These are phyloP conservation scores for Neonectria coccinea DNA, from an alignment of 2,329 filamentous ascomycete species.

Conservation along the genomic window DNA sequence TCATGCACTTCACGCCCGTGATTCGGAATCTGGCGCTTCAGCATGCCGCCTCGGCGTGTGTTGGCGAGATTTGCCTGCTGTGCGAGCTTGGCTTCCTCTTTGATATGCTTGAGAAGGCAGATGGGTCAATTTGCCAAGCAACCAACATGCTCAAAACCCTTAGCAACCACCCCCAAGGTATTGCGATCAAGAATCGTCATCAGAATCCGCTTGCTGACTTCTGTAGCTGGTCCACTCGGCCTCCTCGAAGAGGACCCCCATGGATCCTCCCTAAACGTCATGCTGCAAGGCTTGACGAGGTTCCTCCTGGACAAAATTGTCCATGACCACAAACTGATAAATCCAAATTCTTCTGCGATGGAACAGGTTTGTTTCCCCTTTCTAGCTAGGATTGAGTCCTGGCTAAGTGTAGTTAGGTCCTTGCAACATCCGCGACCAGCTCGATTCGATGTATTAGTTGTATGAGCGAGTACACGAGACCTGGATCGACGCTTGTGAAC, in stretches of 20 bases:
- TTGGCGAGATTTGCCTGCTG: constrained; percentile 84
- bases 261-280: constrained; percentile 78
- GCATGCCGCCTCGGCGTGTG: constrained; percentile 87
- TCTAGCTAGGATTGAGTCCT: neutral
- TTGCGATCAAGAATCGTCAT: constrained; percentile 29
- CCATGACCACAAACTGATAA: constrained; percentile 78
- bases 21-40: constrained; percentile 89
- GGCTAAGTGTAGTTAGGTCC: constrained; percentile 50
- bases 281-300: constrained; percentile 87
- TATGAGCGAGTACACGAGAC: constrained; percentile 83
- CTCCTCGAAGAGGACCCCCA: constrained; percentile 87
- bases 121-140: constrained; percentile 93
- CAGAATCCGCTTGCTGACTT: constrained; percentile 36
- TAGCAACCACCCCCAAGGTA: constrained; percentile 82
- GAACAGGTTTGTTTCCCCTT: constrained; percentile 67
- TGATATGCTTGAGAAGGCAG: constrained; percentile 97
- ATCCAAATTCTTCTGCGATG: constrained; percentile 71
- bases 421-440: constrained; percentile 78
- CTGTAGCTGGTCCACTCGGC: constrained; percentile 75
- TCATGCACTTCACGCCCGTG: constrained; percentile 90
- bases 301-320: constrained; percentile 87
- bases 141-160: constrained; percentile 94
- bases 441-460: constrained; percentile 89
- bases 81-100: constrained; percentile 97
- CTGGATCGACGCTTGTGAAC: constrained; percentile 83